Percentiles rank a stretch among this genome's conserved stretches.
Evolutionary conservation across 805 yeast species (phyloP).

Genomic region (Lachancea thermotolerans): DNA sequence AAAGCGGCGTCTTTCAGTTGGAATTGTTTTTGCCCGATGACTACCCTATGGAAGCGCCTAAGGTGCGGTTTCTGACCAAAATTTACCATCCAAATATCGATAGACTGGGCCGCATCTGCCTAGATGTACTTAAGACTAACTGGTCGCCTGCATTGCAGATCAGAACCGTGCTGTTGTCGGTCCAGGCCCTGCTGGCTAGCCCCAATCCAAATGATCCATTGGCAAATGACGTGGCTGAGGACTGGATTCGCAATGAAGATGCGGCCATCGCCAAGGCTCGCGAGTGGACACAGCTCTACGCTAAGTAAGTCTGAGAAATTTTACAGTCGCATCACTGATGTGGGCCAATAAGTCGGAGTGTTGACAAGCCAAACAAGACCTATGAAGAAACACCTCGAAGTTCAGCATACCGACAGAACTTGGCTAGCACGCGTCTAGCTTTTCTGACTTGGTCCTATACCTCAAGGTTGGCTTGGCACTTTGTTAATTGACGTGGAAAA

Average conservation of each 20-base stretch:
- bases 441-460: too few species aligned
- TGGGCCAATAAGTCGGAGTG: too few species aligned
- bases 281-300: slow-evolving; percentile 37
- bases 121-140: slow-evolving; percentile 88
- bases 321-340: too few species aligned
- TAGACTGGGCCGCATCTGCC: slow-evolving; percentile 87
- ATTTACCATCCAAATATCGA: slow-evolving; percentile 97
- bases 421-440: too few species aligned
- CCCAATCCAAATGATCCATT: slow-evolving; percentile 98
- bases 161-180: slow-evolving; percentile 81
- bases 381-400: too few species aligned
- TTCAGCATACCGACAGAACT: too few species aligned
- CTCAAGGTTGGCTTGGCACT: too few species aligned
- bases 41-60: slow-evolving; percentile 97
- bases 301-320: slow-evolving; percentile 10
- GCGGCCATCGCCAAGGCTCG: slow-evolving; percentile 74
- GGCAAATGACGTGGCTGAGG: slow-evolving; percentile 96
- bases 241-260: slow-evolving; percentile 83
- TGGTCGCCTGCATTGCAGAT: slow-evolving; percentile 99
- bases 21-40: slow-evolving; percentile 93
- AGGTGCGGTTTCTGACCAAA: slow-evolving; percentile 85
- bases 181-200: slow-evolving; percentile 89
- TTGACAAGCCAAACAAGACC: too few species aligned
- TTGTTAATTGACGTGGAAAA: too few species aligned
- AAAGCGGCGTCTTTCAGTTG: slow-evolving; percentile 70